Evolutionary conservation across 2,329 filamentous ascomycete genomes (phyloP), one percentile per base, ranked within the genome.

Genomic region (Pseudocercospora macadamiae): DNA sequence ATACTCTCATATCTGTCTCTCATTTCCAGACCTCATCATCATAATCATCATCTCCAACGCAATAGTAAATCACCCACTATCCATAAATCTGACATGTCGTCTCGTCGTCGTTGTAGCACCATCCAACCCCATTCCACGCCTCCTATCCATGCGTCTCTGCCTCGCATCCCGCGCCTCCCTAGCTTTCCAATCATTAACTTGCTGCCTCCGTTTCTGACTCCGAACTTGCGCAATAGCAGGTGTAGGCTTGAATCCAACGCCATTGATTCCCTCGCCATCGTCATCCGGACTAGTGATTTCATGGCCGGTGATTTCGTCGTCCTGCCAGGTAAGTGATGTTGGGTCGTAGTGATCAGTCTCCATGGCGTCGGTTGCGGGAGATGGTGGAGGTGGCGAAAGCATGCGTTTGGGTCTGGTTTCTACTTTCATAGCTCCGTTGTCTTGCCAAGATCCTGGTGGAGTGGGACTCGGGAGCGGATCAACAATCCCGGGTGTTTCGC

Each of bases 201-300:
- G 85, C 70, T 82, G 81, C 68, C 81, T 79, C 57, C 85, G 77
- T 66, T 77, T 81, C 69, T 84, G 81, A 39, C 79, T 78, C 48
- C 85, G 74, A 14, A 80, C 80, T 73, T 82, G 82, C 1, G 83
- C 84, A 26, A 85, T 80, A 37, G 83, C 82, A 14, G 84, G 79
- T 1, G 84, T 87, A 3, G 85, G 85, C 59, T 79, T 80, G 71
- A 87, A 88, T 0, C 85, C 85, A 56, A 88, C 79, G 1, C 85
- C 85, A 65, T 88, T 87, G 62, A 87, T 81, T 4, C 85, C 85
- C 55, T 83, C 83, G 2, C 85, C 84, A 68, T 88, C 85, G 66
- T 87, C 85, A 36, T 80, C 81, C 54, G 85, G 82, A 2, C 79
- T 78, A 52, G 82, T 77, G 18, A 74, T 75, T 28, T 79, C 70